Evolutionary conservation across 169 alveolate species (phyloP), one percentile per base, ranked within the genome.

Genomic region (Plasmodium ovale): DNA sequence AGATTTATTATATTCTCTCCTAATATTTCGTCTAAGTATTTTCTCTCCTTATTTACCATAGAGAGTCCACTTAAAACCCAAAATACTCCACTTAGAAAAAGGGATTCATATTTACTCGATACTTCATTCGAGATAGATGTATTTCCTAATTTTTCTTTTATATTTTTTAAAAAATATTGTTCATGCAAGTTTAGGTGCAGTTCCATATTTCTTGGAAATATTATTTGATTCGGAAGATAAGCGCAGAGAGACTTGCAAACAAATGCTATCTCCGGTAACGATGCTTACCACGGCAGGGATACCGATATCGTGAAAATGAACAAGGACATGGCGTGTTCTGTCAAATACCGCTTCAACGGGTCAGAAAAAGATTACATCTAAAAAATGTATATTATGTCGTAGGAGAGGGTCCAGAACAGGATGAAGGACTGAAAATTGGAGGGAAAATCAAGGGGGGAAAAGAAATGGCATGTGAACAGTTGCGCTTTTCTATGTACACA

Each of bases 351-450:
- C 7, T 16, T 37, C 16, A 21, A 1, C 21, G 7, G 77, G n/a
- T 31, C 25, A 5, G 14, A 73, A 58, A 56, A 54, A 58, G 49
- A 3, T 10, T 3, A 23, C 21, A 23, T 31, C 62, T 62, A 77
- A 77, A 77, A 77, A 60, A 77, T 77, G 60, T 77, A 77, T 60
- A 77, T 60, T 77, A 77, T 51, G 53, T 77, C 88, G 54, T 77
- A 77, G 6, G 88, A 60, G 39, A 77, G 62, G 73, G 88, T 77
- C 88, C 88, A 77, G 44, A 77, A 77, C 49, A 77, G 44, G 47
- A 77, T 77, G 37, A 77, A 77, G 27, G 88, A 60, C 88, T 77
- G 42, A 77, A 77, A 47, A 37, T 7, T 10, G 74, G 71, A 44
- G 27, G 47, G 35, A 16, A 65, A 65, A 65, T 33, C 54, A 73